Evolutionary conservation across 2,329 filamentous ascomycete species (phyloP), one percentile per base, ranked within the genome.

Genomic region (Monilinia fructicola): DNA sequence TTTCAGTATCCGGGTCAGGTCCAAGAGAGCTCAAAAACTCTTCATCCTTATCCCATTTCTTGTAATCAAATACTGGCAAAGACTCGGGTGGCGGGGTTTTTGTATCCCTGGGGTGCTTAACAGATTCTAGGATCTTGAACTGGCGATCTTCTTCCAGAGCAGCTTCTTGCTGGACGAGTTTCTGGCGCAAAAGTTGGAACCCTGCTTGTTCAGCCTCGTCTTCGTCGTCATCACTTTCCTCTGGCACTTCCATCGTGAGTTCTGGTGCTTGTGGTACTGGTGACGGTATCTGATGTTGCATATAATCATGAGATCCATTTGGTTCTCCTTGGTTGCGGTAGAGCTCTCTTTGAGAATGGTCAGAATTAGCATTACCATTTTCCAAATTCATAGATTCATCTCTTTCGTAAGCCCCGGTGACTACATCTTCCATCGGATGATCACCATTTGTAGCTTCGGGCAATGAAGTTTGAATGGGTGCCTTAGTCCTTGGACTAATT

Each of bases 41-140:
- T 4, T 65, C 48, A 56, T 76, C 72, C 44, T 74, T 63, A 54
- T 68, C 67, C 69, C 73, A 75, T 59, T 64, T 67, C 10, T 67
- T 71, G 12, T 58, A 66, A 35, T 68, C 64, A 52, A 72, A 69
- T 6, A 68, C 72, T 21, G 73, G 74, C 14, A 77, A 63, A 53
- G 67, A 71, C 16, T 68, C 70, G 18, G 73, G 59, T 5, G 74
- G 69, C 1, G 75, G 75, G 3, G 75, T 77, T 53, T 71, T 72
- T 71, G 76, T 76, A n/a, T 67, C 69, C 28, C 69, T 71, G 10
- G 58, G 58, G 9, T 61, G 44, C 16, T 73, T 69, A 7, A 76
- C 74, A 26, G 69, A 52, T 44, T 67, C 65, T 31, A 67, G 53
- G 18, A 42, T 40, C 21, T 55, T 60, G 23, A 61, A 66, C 59